Evolutionary conservation across 495 filamentous ascomycete genomes (phyloP).

Genomic region (Terfezia boudieri): DNA sequence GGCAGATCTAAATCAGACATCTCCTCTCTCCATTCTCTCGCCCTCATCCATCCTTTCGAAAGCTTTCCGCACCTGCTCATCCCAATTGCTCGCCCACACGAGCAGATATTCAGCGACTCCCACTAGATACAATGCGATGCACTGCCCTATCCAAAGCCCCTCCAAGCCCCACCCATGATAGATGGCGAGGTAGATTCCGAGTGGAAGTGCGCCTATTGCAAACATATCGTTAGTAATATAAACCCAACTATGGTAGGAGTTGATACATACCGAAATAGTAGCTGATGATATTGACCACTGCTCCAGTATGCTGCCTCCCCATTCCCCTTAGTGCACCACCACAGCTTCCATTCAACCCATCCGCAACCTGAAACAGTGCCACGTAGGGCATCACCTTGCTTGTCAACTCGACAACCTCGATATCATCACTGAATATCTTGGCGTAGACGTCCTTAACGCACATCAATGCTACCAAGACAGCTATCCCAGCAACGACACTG

Average conservation of each 20-base stretch:
- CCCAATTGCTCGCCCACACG: conserved; percentile 20
- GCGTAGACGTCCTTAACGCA: conserved; percentile 55
- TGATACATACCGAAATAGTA: conserved; percentile 67
- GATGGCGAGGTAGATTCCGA: conserved; percentile 57
- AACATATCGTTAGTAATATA: conserved; percentile 28
- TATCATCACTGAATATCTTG: conserved; percentile 55
- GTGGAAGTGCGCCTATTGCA: conserved; percentile 54
- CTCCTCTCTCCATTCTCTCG: conserved; percentile 25
- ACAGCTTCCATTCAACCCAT: conserved; percentile 51
- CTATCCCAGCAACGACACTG: conserved; percentile 40
- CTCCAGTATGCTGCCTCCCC: conserved; percentile 62
- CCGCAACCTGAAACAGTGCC: conserved; percentile 73
- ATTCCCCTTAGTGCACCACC: conserved; percentile 63
- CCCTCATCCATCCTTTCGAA: conserved; percentile 52
- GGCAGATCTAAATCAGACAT: not conserved
- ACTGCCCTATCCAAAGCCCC: conserved; percentile 64
- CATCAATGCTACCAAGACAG: conserved; percentile 54
- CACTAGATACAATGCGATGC: conserved; percentile 36
- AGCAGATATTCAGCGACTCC: conserved; percentile 10
- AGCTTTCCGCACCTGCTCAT: conserved; percentile 51
- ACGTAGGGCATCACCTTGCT: conserved; percentile 51
- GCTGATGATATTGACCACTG: conserved; percentile 67
- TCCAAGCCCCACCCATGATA: conserved; percentile 45
- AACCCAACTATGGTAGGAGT: conserved; percentile 13
- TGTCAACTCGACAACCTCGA: conserved; percentile 54